Evolutionary conservation across 495 filamentous ascomycete species (phyloP).

Genomic region (Penicillium coffeae): DNA sequence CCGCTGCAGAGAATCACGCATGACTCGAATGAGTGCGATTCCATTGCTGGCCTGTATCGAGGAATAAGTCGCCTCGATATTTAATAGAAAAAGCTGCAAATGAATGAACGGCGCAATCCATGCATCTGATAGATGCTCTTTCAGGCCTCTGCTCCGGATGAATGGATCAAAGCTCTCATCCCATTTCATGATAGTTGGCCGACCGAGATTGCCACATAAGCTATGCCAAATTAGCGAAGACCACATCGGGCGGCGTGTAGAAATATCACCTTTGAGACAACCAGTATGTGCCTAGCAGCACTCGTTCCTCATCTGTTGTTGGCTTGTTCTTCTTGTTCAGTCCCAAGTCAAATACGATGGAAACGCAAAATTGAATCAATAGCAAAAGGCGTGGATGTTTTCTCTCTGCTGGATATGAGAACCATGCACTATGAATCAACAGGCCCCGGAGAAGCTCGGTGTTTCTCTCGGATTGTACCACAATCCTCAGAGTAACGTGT

Average conservation of each 20-base stretch:
- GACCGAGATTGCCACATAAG: constrained; percentile 7
- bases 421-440: constrained; percentile 19
- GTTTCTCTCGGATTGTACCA: constrained; percentile 20
- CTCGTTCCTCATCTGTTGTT: constrained; percentile 16
- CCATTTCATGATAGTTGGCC: constrained; percentile 11
- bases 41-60: constrained; percentile 14
- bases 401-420: constrained; percentile 19
- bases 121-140: constrained; percentile 10
- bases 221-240: constrained; percentile 10
- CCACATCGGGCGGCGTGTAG: neutral
- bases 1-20: constrained; percentile 9
- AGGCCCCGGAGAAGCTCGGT: constrained; percentile 21
- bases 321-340: constrained; percentile 14
- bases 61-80: constrained; percentile 12
- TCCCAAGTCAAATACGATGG: constrained; percentile 18
- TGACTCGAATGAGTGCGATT: constrained; percentile 7
- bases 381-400: constrained; percentile 20
- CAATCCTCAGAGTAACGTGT: constrained; percentile 15
- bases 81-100: constrained; percentile 13
- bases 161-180: constrained; percentile 10
- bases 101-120: constrained; percentile 16
- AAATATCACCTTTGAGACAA: constrained; percentile 15
- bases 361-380: constrained; percentile 19
- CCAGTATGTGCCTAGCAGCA: constrained; percentile 21
- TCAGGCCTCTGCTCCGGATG: constrained; percentile 2